Evolutionary conservation across 31 red algal species (phyloP), one percentile per base, ranked within the genome.

Genomic region (Asparagopsis taxiformis): DNA sequence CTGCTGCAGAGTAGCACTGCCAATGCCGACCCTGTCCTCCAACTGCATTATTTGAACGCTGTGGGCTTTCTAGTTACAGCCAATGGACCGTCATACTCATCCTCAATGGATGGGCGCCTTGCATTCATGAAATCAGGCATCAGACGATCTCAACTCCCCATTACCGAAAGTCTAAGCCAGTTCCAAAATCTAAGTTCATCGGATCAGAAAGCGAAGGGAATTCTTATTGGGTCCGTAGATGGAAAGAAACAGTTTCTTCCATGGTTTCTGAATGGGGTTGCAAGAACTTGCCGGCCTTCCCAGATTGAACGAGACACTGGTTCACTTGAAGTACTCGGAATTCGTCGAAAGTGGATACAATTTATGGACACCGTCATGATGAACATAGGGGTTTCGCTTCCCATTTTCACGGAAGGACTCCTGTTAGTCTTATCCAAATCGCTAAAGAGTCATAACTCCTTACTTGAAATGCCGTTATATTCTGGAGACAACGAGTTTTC

Each of bases 301-400:
- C 24, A 28, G 7, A 41, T 31, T 68, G 75, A 68, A 36, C 44
- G 62, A 10, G 67, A 78, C 20, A 64, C 46, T 53, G 85, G 85
- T 19, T 79, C 85, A 19, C 74, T 74, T n/a, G 85, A 89, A 53
- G 75, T 89, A 15, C 38, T 89, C 16, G 75, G 85, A 55, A 68
- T 89, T 3, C 85, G 85, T 39, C 74, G 85, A 34, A 55, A 72
- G 59, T 89, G 85, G 85, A 89, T 89, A 38, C 75, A 55, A 17
- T 80, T 89, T 34, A 59, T 89, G 20, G 85, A 79, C 31, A 80
- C 75, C 11, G 68, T 65, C 6, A 74, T 80, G 46, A 62, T 51
- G 48, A 52, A 80, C 61, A 48, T 89, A 7, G 85, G 85, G 5
- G 61, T 72, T 13, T 68, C 75, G 38, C 49, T 89, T 5, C 85